Evolutionary conservation across 1,284 basidiomycete species (phyloP).

Genomic region (Tremellales sp.): DNA sequence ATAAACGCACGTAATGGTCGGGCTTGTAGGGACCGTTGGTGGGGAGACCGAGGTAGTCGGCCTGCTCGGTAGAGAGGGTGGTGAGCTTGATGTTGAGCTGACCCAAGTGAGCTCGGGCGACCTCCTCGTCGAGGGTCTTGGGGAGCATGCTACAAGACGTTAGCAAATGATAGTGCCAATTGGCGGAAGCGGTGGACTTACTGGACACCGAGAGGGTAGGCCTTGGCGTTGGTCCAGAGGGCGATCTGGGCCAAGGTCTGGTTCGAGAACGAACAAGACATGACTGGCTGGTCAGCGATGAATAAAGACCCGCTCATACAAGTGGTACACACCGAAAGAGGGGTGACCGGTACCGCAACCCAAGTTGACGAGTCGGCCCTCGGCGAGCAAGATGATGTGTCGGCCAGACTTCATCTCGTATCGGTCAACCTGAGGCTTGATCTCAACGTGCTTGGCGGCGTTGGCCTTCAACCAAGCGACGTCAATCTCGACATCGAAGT

Average conservation of each 20-base stretch:
- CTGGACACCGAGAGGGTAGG: conserved; percentile 88
- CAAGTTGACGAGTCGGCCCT: conserved; percentile 98
- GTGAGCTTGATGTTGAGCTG: conserved; percentile 95
- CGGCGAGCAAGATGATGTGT: conserved; percentile 95
- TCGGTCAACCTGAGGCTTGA: conserved; percentile 99
- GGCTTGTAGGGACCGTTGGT: conserved; percentile 90
- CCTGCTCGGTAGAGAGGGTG: conserved; percentile 69
- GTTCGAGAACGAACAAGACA: conserved; percentile 99
- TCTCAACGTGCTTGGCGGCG: conserved; percentile 77
- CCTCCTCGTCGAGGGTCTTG: conserved; percentile 98
- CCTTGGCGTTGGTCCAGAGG: conserved; percentile 79
- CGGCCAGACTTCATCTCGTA: conserved; percentile 87
- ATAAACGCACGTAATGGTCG: conserved; percentile 57
- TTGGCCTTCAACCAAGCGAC: conserved; percentile 98
- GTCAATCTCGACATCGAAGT: conserved; percentile 99
- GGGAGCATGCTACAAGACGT: conserved; percentile 64
- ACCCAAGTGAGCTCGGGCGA: conserved; percentile 88
- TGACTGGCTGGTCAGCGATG: conserved; percentile 70
- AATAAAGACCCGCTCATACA: not conserved
- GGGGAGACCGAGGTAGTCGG: conserved; percentile 89
- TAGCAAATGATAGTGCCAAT: not conserved
- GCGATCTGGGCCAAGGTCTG: conserved; percentile 98
- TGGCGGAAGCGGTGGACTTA: conserved; percentile 4
- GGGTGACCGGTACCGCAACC: conserved; percentile 89
- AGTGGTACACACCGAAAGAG: conserved; percentile 51